Base-by-base conservation (phyloP, 805 yeast genomes). In the Candida germanica region DNA sequence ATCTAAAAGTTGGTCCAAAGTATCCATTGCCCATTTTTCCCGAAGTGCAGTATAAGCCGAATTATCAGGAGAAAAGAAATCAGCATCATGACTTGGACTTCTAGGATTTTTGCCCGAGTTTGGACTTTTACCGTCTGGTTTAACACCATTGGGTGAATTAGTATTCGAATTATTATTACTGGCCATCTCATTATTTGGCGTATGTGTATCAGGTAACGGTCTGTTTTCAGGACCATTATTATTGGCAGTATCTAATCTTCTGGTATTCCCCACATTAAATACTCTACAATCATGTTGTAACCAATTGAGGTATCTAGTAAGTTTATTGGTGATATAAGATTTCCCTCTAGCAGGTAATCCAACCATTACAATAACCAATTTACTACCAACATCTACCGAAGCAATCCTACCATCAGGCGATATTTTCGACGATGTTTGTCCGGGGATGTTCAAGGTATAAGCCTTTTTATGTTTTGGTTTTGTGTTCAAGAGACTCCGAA, bases 281-380 rank as follows among this genome's bases (percentile, higher is more conserved):
- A 91, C 89, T 45, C 83, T 73, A 41, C 95, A 81, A 48, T 85
- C 87, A 50, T 89, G 94, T 61, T 89, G 95, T 26, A 88, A 75
- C 95, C 96, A 91, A 62, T 91, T 91, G 55, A 91, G 67, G 60
- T 87, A 93, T 42, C 98, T 66, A 1, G 94, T 85, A 31, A 91
- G 69, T 56, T 93, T 91, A 59, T 88, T 91, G 35, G 97, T 87
- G 44, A 91, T 79, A 56, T 89, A 93, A 1, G 95, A 84, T 58
- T 91, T 91, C 3, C 98, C 98, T 36, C 97, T 70, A 0, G 97
- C 97, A 0, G 98, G 98, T 22, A 83, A 61, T 0, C 98, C 98
- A 11, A 91, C 96, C 98, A 91, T 91, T 13, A 93, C 94, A 40
- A 91, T 87, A 11, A 91, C 95, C 35, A 91, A 71, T 53, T 87